Conservation (phyloP, 1,284 basidiomycete genomes). For the Kwoniella shivajii region DNA sequence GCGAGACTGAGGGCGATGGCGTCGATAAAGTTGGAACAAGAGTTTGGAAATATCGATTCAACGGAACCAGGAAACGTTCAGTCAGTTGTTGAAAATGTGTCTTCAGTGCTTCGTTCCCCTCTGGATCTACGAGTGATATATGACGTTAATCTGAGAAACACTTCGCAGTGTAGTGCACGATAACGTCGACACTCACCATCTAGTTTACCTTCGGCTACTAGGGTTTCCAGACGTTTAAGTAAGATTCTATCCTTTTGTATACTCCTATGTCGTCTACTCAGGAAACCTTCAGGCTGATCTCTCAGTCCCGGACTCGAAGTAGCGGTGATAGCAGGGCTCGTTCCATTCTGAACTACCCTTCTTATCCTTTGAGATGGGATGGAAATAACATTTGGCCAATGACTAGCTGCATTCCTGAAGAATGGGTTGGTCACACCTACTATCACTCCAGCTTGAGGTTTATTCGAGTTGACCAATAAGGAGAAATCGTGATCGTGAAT, state of each 20-base stretch:
- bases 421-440: conserved; percentile 95
- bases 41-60: conserved; percentile 90
- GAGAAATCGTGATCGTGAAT: conserved; percentile 88
- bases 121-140: conserved; percentile 30
- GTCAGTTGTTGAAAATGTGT: conserved; percentile 86
- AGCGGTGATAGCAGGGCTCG: conserved; percentile 10
- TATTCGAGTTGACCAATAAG: conserved; percentile 73
- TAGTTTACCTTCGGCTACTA: conserved; percentile 46
- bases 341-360: conserved; percentile 10
- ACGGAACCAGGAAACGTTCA: conserved; percentile 82
- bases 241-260: conserved; percentile 80
- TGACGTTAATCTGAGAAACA: too few relatives aligned
- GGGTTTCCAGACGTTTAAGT: conserved; percentile 55
- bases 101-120: conserved; percentile 67
- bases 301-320: conserved; percentile 9
- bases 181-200: conserved; percentile 39
- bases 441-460: conserved; percentile 79
- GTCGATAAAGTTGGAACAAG: conserved; percentile 59
- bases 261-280: conserved; percentile 77
- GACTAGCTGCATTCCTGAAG: conserved; percentile 80
- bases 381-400: conserved; percentile 82
- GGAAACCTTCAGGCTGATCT: conserved; percentile 69
- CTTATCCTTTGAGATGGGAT: conserved; percentile 44
- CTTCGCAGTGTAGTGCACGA: conserved; percentile 6
- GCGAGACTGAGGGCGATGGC: conserved; percentile 9